Percentiles rank a stretch among this genome's conserved stretches.
Evolutionary conservation across 345 rosid species (phyloP).

Genomic region (Corymbia maculata): DNA sequence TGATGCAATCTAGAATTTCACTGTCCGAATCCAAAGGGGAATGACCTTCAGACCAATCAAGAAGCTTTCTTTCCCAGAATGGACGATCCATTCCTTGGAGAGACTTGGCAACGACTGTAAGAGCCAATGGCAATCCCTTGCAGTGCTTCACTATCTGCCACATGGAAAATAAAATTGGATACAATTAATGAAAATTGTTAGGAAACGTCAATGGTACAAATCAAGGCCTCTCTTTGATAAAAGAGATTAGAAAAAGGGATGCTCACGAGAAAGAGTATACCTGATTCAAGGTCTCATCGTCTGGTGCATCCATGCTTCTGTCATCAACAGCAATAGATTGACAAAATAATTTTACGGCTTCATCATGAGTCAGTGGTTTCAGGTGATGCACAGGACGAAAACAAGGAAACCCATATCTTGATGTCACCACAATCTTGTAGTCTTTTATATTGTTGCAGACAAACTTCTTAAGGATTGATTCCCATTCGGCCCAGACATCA

Average conservation of each 20-base stretch:
- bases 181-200: neutral
- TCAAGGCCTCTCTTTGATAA: neutral
- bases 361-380: conserved; percentile 20
- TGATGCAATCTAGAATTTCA: conserved; percentile 26
- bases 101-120: neutral
- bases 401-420: conserved; percentile 30
- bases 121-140: neutral
- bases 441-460: neutral
- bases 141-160: neutral
- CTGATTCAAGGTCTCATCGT: neutral
- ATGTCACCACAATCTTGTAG: conserved; percentile 55
- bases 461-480: neutral
- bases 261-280: neutral
- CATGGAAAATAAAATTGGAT: neutral
- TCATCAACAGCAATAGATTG: neutral
- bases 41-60: conserved; percentile 10
- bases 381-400: conserved; percentile 12
- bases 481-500: neutral
- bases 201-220: neutral
- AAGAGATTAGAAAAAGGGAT: accelerated
- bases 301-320: neutral
- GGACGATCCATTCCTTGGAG: conserved; percentile 2
- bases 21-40: conserved; percentile 3
- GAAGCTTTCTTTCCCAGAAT: neutral
- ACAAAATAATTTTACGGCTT: conserved; percentile 29